Conservation (phyloP, 768 basidiomycete genomes). For the Hypsizygus marmoreus region DNA sequence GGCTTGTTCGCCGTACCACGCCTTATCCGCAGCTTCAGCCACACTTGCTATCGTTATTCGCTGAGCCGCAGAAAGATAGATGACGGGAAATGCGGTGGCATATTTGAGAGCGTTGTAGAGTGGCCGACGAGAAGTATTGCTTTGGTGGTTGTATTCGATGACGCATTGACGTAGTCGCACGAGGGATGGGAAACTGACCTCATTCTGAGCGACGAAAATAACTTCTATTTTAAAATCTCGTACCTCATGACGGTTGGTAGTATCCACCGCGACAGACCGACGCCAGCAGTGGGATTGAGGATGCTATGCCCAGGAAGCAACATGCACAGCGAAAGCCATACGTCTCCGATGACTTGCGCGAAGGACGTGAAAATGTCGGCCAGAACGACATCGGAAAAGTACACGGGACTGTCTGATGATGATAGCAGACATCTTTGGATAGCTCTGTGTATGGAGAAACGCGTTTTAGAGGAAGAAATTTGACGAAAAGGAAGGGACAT, state of each 20-base stretch:
- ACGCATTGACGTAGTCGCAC: constrained; percentile 94
- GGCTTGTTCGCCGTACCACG: constrained; percentile 76
- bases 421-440: constrained; percentile 75
- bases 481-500: constrained; percentile 32
- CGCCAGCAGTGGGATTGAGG: constrained; percentile 58
- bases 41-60: constrained; percentile 67
- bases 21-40: constrained; percentile 40
- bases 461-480: constrained; percentile 3
- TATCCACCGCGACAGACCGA: constrained; percentile 72
- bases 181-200: constrained; percentile 76
- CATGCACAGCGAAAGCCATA: constrained; percentile 88
- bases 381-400: constrained; percentile 91
- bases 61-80: constrained; percentile 91
- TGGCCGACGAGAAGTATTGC: constrained; percentile 68
- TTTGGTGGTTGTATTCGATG: constrained; percentile 70
- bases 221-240: constrained; percentile 14
- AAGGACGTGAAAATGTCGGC: constrained; percentile 97
- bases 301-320: constrained; percentile 84
- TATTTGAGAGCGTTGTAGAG: constrained; percentile 95
- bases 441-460: constrained; percentile 51
- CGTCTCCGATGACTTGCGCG: constrained; percentile 93
- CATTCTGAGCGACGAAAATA: constrained; percentile 4
- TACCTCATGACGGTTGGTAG: constrained; percentile 89
- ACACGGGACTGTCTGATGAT: constrained; percentile 58
- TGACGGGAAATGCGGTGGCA: constrained; percentile 94